Percentiles rank a stretch among this genome's conserved stretches.
These are phyloP conservation scores for Yamagishiella unicocca DNA, from an alignment of 139 green algal genomes.

Conservation along the genomic window DNA sequence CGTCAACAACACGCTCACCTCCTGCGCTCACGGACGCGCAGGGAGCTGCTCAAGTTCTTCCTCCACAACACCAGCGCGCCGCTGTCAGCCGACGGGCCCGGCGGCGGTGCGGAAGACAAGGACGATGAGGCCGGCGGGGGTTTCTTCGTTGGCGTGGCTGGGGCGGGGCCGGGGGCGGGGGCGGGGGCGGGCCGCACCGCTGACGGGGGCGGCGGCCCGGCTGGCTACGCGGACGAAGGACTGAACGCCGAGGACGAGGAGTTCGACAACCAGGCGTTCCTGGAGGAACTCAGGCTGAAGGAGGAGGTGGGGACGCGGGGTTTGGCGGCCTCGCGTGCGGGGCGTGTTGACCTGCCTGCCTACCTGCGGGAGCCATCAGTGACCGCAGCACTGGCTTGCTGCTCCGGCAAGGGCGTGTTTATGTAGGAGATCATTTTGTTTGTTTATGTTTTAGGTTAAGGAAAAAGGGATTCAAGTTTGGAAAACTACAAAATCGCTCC, in stretches of 20 bases:
- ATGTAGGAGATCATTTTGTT: no score
- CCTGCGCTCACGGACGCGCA: no score
- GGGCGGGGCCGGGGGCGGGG: neutral
- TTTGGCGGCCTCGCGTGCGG: neutral
- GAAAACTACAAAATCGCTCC: no score
- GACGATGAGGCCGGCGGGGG: neutral
- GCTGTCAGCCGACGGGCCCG: neutral
- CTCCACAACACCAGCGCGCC: neutral
- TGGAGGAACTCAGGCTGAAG: neutral
- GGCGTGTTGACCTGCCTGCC: no score
- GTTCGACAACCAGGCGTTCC: neutral
- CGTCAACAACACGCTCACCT: no score
- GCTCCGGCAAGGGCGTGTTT: no score
- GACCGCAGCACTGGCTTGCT: no score
- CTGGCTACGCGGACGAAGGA: neutral
- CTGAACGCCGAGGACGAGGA: conserved; percentile 17
- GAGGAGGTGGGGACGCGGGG: neutral
- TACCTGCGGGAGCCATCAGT: no score
- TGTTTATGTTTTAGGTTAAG: no score
- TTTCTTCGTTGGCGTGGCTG: neutral
- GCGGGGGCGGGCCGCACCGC: no score
- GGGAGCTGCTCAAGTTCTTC: conserved; percentile 34
- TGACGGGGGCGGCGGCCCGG: neutral
- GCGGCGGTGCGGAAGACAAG: neutral
- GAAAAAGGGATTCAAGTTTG: no score